Base-by-base conservation (phyloP, 1,139 yeast species). In the Zygoascus meyerae region DNA sequence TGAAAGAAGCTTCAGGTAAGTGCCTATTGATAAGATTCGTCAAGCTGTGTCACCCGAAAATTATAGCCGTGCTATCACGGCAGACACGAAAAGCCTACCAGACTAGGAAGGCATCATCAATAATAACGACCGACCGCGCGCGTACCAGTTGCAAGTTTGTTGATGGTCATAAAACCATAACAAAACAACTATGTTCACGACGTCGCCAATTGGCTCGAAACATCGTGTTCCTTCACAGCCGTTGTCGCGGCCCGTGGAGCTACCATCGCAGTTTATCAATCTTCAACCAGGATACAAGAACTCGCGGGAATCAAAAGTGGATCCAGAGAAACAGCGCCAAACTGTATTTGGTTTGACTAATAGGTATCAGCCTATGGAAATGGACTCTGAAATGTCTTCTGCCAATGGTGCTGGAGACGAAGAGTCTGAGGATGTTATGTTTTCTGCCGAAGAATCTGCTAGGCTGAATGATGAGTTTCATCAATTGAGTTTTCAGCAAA, bases 31-130 rank as follows among this genome's bases (percentile, higher is more conserved):
- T 34, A 34, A 34, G 37, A 34, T 6, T 14, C 29, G 30, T 35
- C 39, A 35, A 16, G n/a, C 15, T 35, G 39, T 18, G 39, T 35
- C 39, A 35, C 39, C 39, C 39, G 29, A 29, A 18, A n/a, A 21
- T 7, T 21, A 7, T 21, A 21, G 26, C 26, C 26, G 26, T 21
- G 26, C 26, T 7, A 4, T 21, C 26, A 5, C 26, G 26, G 26
- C 26, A 4, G 4, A 21, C 26, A 21, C 26, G 26, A 21, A 21
- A 21, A 21, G 26, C 26, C 26, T 21, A 21, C 26, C 4, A 21
- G 26, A 4, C 26, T 21, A 5, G 26, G 26, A n/a, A 21, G 26
- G 7, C 26, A 21, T 21, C 26, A 21, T 5, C 26, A 21, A 5
- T 21, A 21, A 21, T 21, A 21, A 18, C 30, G 21, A 31, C 31